Evolutionary conservation across 192 early-diverging fungal species (phyloP), one percentile per base, ranked within the genome.

Genomic region (Mortierella claussenii): DNA sequence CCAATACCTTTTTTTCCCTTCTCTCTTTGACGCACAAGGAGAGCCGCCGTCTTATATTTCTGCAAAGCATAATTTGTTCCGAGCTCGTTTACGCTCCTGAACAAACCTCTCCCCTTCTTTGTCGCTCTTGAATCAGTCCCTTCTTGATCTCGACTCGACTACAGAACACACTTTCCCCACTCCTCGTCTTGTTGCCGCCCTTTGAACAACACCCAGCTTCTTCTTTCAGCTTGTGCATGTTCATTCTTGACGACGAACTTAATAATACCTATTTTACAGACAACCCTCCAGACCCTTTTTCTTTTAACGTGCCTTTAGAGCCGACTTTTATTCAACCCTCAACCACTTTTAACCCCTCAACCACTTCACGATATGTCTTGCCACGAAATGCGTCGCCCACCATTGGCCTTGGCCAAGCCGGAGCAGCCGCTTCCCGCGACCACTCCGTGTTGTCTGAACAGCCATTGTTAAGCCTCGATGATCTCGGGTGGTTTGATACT

Each of bases 191-290:
- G 68, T 50, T 40, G 28, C 32, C 44, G 33, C n/a, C 48, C 43
- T 43, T 52, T 60, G 68, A 69, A 69, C 59, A 47, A 36, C 43
- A 53, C 68, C 68, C 55, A 69, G 68, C 68, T 54, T 69, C 31
- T 8, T 9, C 26, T 36, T 59, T 59, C 52, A 40, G 59, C 68
- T 34, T 69, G 68, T 69, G 68, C 68, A 69, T 69, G 68, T 60
- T 69, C 68, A 69, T 69, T 55, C 61, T 46, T 69, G 68, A 69
- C 68, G 59, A 60, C 59, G 36, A 55, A 28, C 48, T 60, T 61
- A 47, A 50, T 55, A 58, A 54, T 58, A 40, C 57, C 34, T 60
- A 59, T 60, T 58, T 66, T 58, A 49, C 27, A 32, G 50, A 75
- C 70, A 58, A 55, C 36, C 70, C 70, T 32, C 55, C 70, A 58